phyloP scores from a whole-genome alignment of 2,329 filamentous ascomycete genomes.

The Colletotrichum paranaense region DNA sequence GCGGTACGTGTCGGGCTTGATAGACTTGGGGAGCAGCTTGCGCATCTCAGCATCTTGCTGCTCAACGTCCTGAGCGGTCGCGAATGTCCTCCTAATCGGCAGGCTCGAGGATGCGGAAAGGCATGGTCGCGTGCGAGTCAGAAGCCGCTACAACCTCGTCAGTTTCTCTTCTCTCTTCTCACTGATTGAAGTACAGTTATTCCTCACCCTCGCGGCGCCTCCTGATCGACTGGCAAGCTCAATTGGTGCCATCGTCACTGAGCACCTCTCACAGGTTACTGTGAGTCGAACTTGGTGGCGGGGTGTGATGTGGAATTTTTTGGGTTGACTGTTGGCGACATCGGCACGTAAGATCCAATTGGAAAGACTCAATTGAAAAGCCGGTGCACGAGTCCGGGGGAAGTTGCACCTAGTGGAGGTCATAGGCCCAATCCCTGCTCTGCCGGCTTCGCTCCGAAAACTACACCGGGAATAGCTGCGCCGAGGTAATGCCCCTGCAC shows the following conservation, averaged over 20 bases:
- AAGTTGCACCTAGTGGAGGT: constrained; percentile 24
- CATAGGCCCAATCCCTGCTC: constrained; percentile 20
- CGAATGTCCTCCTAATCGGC: constrained; percentile 35
- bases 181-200: background rate
- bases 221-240: constrained; percentile 61
- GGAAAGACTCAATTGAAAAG: background rate
- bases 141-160: constrained; percentile 47
- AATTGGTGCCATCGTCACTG: constrained; percentile 60
- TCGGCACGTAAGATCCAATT: constrained; percentile 34
- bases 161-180: constrained; percentile 17
- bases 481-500: constrained; percentile 21
- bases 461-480: background rate
- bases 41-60: constrained; percentile 46
- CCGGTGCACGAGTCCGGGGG: constrained; percentile 27
- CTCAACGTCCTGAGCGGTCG: constrained; percentile 36
- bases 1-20: constrained; percentile 77
- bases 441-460: constrained; percentile 29
- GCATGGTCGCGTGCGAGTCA: constrained; percentile 39
- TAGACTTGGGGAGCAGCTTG: constrained; percentile 45
- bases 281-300: constrained; percentile 30
- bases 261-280: constrained; percentile 29
- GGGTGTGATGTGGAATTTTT: constrained; percentile 31
- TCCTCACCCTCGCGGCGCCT: constrained; percentile 57
- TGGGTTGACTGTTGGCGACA: constrained; percentile 38
- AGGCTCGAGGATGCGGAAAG: constrained; percentile 30